Conservation (phyloP, 306 rosid species). For the Quercus dentata region DNA sequence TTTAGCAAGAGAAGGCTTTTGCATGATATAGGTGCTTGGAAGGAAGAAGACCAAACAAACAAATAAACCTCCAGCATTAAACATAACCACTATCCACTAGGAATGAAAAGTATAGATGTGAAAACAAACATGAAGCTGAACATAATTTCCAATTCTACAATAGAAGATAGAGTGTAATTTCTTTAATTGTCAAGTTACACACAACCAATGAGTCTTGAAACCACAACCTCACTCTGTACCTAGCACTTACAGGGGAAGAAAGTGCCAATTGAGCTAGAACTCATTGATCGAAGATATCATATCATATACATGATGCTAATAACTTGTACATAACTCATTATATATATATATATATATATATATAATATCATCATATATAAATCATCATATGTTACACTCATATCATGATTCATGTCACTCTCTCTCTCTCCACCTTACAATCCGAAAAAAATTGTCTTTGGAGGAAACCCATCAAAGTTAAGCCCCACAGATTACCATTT, state of each 20-base stretch:
- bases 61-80: neutral
- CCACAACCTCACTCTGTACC: too few relatives aligned
- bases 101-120: neutral
- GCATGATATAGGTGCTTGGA: neutral
- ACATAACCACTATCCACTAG: neutral
- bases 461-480: neutral
- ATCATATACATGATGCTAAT: neutral
- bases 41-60: neutral
- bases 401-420: too few relatives aligned
- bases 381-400: neutral
- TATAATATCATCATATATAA: neutral
- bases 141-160: neutral
- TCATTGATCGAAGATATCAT: neutral
- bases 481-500: neutral
- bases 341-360: fast-evolving
- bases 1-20: neutral
- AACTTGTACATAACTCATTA: neutral
- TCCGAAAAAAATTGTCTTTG: neutral
- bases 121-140: neutral
- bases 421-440: too few relatives aligned
- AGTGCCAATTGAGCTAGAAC: too few relatives aligned
- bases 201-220: too few relatives aligned
- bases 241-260: too few relatives aligned
- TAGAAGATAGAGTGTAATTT: neutral
- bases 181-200: too few relatives aligned